Base-by-base conservation (phyloP, 2,329 filamentous ascomycete species). In the Orbilia oligospora region DNA sequence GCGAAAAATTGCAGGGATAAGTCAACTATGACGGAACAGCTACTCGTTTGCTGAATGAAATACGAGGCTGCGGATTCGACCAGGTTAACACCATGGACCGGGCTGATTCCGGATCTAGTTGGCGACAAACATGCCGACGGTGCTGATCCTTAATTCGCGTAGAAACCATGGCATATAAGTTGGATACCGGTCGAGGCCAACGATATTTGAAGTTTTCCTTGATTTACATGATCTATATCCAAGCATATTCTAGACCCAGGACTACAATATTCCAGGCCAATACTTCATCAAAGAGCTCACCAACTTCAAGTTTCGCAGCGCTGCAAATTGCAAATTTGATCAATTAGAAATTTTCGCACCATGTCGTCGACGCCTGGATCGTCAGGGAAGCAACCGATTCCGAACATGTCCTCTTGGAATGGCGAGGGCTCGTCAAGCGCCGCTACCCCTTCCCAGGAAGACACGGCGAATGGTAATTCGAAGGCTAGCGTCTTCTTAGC, bases 401-500 rank as follows among this genome's bases (percentile, higher is more conserved):
- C 48, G n/a, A 76, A 69, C 36, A 46, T n/a, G 16, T 24, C 16
- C 14, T 53, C 36, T n/a, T 51, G 49, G 61, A 22, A 58, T 41
- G 71, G 71, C 44, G 72, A 63, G 14, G 30, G 73, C 18, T 73
- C 70, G 14, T 71, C 66, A 6, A 44, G 44, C 5, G 48, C 20
- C 12, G 27, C 20, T 22, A 12, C n/a, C 18, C 1, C n/a, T 10
- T 22, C 55, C 5, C 55, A 58, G 24, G 30, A 14, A 58, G 58
- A 18, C 18, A 36, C 36, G 27, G 14, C 33, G 8, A 36, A 30
- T 2, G 8, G 24, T 14, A 70, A 30, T 24, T 36, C 18, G 16
- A 77, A 77, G 33, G 44, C 58, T 6, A 49, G 44, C 12, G 58
- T 58, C 20, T 58, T 77, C 5, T 44, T 77, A 20, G 73, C 73